Evolutionary conservation across 371 early-diverging fungal genomes (phyloP).

Genomic region (Apophysomyces sp.): DNA sequence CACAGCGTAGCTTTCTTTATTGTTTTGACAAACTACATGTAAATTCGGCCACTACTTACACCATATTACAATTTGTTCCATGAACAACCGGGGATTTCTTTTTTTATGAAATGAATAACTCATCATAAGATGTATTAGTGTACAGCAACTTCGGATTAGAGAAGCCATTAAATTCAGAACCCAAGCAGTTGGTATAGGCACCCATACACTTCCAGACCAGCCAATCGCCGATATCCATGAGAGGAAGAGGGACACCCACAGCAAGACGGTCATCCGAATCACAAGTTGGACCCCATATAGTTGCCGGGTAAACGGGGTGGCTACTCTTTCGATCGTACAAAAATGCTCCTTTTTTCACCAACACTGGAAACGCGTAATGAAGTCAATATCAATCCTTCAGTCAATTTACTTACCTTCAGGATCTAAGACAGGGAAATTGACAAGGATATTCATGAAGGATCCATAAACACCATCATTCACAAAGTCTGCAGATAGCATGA

Average conservation of each 20-base stretch:
- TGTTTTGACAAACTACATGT: neutral
- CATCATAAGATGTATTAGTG: conserved; percentile 71
- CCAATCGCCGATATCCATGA: conserved; percentile 95
- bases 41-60: too few relatives aligned
- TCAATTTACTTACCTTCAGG: conserved; percentile 68
- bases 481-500: conserved; percentile 56
- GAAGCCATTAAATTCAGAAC: conserved; percentile 92
- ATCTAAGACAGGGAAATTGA: conserved; percentile 85
- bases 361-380: conserved; percentile 22
- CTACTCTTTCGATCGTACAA: conserved; percentile 1
- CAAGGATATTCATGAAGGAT: conserved; percentile 95
- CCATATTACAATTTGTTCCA: neutral
- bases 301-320: conserved; percentile 49
- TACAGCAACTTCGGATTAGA: conserved; percentile 79
- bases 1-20: too few relatives aligned
- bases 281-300: conserved; percentile 97
- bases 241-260: conserved; percentile 69
- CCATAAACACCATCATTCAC: conserved; percentile 98
- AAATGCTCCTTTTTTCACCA: conserved; percentile 11
- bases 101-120: neutral
- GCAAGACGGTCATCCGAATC: conserved; percentile 97
- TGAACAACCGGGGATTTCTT: neutral
- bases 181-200: conserved; percentile 91
- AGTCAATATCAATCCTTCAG: too few relatives aligned
- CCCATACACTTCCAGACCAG: conserved; percentile 95